Evolutionary conservation across 2,329 filamentous ascomycete species (phyloP).

Genomic region (Fusarium concolor): DNA sequence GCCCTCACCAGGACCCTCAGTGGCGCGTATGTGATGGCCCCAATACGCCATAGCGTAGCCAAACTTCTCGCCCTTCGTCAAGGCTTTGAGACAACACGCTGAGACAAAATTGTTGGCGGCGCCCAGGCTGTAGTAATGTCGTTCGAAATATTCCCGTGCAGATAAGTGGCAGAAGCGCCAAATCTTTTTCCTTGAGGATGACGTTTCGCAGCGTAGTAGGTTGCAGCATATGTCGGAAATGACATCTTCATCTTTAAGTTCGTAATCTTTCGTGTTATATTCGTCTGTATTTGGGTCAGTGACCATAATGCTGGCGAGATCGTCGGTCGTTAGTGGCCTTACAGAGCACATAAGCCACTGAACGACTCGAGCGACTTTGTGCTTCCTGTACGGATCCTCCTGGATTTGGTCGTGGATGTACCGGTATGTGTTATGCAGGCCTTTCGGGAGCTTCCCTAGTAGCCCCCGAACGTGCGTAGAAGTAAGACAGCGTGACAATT

Average conservation of each 20-base stretch:
- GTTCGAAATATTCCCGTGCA: not conserved
- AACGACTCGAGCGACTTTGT: not conserved
- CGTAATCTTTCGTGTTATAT: not conserved
- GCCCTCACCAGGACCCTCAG: not conserved
- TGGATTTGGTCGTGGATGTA: not conserved
- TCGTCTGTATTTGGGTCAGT: not conserved
- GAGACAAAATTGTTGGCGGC: not conserved
- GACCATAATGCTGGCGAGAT: not conserved
- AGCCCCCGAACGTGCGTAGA: not conserved
- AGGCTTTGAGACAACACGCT: too few relatives aligned
- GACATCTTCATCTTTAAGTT: not conserved
- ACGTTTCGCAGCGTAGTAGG: not conserved
- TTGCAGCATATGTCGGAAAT: not conserved
- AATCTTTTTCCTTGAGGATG: not conserved
- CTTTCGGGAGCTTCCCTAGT: not conserved
- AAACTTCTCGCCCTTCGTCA: not conserved
- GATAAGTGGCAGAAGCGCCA: not conserved
- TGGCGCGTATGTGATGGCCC: not conserved
- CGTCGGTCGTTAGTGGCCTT: not conserved
- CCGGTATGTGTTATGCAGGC: not conserved
- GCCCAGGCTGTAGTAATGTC: not conserved
- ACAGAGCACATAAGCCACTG: not conserved
- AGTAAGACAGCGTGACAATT: not conserved
- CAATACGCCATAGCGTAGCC: too few relatives aligned
- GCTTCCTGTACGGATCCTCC: not conserved